Evolutionary conservation across 83 land plant genomes (phyloP), one percentile per base, ranked within the genome.

Genomic region (Picea abies): DNA sequence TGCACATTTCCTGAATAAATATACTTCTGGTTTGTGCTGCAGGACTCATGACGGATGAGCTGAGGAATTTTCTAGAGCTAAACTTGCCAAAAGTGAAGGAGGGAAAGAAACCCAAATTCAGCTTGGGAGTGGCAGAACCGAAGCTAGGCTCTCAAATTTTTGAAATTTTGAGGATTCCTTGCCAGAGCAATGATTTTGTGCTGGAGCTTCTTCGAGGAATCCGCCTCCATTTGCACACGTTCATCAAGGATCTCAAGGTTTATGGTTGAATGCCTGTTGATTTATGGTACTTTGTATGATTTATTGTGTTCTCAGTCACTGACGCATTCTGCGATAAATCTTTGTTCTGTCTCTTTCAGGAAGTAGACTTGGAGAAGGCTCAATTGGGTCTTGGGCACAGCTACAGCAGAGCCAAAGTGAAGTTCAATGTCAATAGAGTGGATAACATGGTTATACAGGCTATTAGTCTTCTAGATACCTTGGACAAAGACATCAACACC

Each of bases 401-500:
- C 90, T 97, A 97, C 89, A 97, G 99, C 83, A 84, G 98, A 63
- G 95, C 99, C 41, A 97, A 97, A 86, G 99, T 97, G 29, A 97
- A 97, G 82, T 97, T 96, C 87, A 97, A 97, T 87, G 99, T 97
- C 32, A 97, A 97, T 82, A 87, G 98, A 76, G 93, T 94, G 10
- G 99, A 97, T 76, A 97, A 94, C 77, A 98, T 98, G 99, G 93
- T 98, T 71, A 98, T 98, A 67, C 99, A 98, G 82, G 97, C 99
- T 10, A 98, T 96, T 41, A 92, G 92, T 63, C 87, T 96, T 56
- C 90, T 98, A 35, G 99, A 98, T 81, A 94, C 97, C 10, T 92
- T 98, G 23, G 99, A 98, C 82, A 98, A 98, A 65, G 99, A 96
- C 82, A 84, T 98, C 63, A 98, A 98, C 76, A 91, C 99, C n/a